Conservation (phyloP, 805 yeast species). For the Cyberlindnera americana region DNA sequence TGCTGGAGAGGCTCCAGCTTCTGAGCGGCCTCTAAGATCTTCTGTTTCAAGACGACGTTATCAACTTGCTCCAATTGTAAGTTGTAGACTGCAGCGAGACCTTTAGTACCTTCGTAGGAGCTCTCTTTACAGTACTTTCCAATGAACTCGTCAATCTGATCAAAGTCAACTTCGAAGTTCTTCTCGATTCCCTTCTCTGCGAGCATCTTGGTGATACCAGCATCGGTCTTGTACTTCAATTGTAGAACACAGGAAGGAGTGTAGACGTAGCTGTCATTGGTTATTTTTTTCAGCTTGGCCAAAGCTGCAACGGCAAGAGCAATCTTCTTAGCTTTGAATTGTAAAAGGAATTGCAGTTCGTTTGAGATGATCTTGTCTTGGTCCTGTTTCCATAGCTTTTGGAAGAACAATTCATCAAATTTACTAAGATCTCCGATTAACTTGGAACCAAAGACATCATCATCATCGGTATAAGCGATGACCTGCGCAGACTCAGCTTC, state of each 20-base stretch:
- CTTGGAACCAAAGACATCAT: constrained; percentile 58
- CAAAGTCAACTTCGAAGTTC: constrained; percentile 22
- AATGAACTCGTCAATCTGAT: constrained; percentile 14
- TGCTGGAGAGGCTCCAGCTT: constrained; percentile 23
- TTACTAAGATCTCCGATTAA: constrained; percentile 41
- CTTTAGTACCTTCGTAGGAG: constrained; percentile 13
- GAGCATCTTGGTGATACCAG: constrained; percentile 23
- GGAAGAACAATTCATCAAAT: constrained; percentile 42
- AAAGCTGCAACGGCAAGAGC: constrained; percentile 23
- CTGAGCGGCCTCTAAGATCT: constrained; percentile 11
- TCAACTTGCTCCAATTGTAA: constrained; percentile 17
- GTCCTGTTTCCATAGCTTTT: constrained; percentile 39
- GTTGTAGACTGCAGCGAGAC: constrained; percentile 18
- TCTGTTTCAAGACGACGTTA: constrained; percentile 16
- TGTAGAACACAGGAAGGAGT: constrained; percentile 20
- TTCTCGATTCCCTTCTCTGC: constrained; percentile 26
- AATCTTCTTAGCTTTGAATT: constrained; percentile 23
- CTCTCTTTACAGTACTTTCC: constrained; percentile 12
- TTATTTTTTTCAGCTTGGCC: constrained; percentile 21
- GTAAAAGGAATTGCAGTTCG: constrained; percentile 24
- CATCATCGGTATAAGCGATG: constrained; percentile 42
- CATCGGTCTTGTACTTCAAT: constrained; percentile 21
- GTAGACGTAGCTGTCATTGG: constrained; percentile 18
- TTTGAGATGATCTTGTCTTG: constrained; percentile 33
- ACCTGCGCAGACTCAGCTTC: constrained; percentile 47